A percentile compares a stretch with the other conserved stretches of the same genome.
These are phyloP conservation scores for Ganoderma meredithae DNA, from an alignment of 1,284 basidiomycete species.

Conservation along the genomic window DNA sequence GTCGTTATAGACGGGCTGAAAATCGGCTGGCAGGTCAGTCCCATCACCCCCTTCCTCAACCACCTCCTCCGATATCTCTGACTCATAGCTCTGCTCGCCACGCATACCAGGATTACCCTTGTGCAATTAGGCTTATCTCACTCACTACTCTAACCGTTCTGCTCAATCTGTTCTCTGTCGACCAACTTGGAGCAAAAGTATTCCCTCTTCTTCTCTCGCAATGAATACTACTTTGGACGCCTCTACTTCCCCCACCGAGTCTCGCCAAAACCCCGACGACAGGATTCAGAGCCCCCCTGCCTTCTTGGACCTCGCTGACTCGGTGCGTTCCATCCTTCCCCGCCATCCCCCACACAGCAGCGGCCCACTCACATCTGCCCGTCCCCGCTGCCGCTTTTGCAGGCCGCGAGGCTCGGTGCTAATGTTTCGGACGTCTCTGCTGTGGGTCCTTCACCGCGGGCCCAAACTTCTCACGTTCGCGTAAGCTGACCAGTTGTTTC, in stretches of 20 bases:
- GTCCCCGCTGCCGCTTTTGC: constrained; percentile 28
- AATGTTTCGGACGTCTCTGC: constrained; percentile 84
- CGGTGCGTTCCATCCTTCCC: constrained; percentile 58
- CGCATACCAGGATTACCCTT: constrained; percentile 59
- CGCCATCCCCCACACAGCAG: constrained; percentile 20
- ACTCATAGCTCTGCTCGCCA: constrained; percentile 23
- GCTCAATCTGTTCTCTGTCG: constrained; percentile 62
- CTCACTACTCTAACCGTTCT: constrained; percentile 61
- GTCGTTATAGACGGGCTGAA: constrained; percentile 80
- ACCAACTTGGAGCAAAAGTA: constrained; percentile 61
- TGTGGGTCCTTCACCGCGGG: constrained; percentile 54
- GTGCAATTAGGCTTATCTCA: constrained; percentile 68
- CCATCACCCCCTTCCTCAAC: constrained; percentile 22
- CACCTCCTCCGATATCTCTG: constrained; percentile 34
- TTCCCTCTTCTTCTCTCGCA: constrained; percentile 54
- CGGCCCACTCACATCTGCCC: constrained; percentile 26
- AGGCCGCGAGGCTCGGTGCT: constrained; percentile 84
- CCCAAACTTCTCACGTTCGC: constrained; percentile 4
- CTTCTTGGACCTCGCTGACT: constrained; percentile 89
- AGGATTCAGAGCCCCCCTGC: constrained; percentile 87
- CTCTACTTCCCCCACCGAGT: constrained; percentile 74
- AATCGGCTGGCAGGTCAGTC: constrained; percentile 71
- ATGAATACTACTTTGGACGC: constrained; percentile 76
- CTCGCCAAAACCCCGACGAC: constrained; percentile 67
- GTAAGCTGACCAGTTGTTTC: constrained; percentile 24